Evolutionary conservation across 2,329 filamentous ascomycete genomes (phyloP), one percentile per base, ranked within the genome.

Genomic region (Pyrenochaeta sp.): DNA sequence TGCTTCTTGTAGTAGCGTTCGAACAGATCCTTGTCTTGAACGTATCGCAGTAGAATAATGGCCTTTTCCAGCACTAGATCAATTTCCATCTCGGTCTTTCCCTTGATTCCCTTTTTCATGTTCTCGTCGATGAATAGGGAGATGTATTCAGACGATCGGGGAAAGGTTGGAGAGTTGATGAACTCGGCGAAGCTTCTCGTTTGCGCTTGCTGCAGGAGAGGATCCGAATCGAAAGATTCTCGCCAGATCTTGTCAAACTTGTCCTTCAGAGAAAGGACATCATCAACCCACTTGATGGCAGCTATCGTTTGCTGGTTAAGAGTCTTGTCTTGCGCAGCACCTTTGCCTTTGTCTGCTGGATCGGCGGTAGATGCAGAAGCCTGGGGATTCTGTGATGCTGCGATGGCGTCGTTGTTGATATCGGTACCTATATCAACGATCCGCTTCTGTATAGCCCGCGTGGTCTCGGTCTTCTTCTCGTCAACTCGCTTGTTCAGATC

Each of bases 1-100:
- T 99, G 94, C 68, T 96, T 96, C 77, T 97, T 96, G 77, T 99
- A 97, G 72, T 99, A 99, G 4, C 89, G 85, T 74, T 99, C 93
- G 63, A 99, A 96, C 57, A 96, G 80, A 67, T 99, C 94, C 73
- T 93, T 94, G 63, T 97, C 93, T 41, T 86, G 84, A 24, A 99
- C 82, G 59, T 96, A 96, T 31, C 91, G 86, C 38, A 99, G 81
- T 6, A 99, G 77, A 0, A 87, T 84, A 48, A 96, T 95, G 9
- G 92, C 92, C 67, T 94, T 96, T 46, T 96, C 92, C 27, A 97
- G 77, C 1, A 96, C 83, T 6, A 75, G 71, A 60, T 97, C 93
- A 10, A 96, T 83, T 65, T 97, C 93, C 19, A 80, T 81, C 60
- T 97, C 94, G 0, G 90, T 93, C 77, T 95, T 96, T 51, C 91